Conservation (phyloP, 23 red algal species). For the Gracilariopsis chorda region DNA sequence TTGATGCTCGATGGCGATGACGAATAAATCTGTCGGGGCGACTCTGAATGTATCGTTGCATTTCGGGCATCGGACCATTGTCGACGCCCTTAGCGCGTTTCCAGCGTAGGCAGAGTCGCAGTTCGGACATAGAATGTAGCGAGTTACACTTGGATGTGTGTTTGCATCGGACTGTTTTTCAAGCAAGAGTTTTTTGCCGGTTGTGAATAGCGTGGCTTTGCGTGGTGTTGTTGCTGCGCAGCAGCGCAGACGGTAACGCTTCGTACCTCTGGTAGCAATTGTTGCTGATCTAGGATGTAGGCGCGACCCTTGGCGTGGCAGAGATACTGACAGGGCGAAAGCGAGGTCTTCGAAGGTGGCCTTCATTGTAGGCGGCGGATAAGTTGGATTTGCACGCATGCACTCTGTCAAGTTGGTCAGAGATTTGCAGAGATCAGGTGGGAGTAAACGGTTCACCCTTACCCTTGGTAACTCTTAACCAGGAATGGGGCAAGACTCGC, state of each 20-base stretch:
- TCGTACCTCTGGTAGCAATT: no score
- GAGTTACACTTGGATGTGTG: not conserved
- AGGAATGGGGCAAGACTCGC: no score
- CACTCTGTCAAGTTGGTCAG: no score
- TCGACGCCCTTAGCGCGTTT: not conserved
- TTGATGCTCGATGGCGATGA: not conserved
- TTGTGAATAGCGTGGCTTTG: slow-evolving; percentile 28
- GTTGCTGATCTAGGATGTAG: no score
- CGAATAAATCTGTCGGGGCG: not conserved
- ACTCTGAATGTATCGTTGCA: not conserved
- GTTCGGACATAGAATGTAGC: slow-evolving; percentile 22
- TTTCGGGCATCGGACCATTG: slow-evolving; percentile 5
- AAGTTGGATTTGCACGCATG: no score
- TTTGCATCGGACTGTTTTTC: not conserved
- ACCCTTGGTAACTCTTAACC: no score
- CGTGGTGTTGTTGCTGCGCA: not conserved
- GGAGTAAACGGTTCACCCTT: no score
- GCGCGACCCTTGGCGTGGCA: no score
- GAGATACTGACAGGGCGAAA: no score
- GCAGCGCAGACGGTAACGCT: not conserved
- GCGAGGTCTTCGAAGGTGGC: no score
- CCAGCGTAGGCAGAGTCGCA: slow-evolving; percentile 37
- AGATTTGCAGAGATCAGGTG: no score
- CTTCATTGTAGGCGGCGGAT: no score
- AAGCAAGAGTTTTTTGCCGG: slow-evolving; percentile 13